Conservation (phyloP, 73 alveolate genomes). For the Tetrahymena borealis region DNA sequence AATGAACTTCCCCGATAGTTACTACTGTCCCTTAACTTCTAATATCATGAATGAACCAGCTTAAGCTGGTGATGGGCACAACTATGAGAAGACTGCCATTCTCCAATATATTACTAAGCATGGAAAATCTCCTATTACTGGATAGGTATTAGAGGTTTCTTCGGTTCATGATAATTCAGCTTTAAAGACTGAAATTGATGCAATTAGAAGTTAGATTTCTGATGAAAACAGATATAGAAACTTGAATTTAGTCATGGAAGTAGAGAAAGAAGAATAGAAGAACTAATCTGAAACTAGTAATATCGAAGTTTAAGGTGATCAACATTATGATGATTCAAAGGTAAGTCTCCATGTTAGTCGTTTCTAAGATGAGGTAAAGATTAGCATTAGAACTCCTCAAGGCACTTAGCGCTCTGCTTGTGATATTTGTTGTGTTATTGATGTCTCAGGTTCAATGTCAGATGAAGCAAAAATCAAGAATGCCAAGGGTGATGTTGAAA, state of each 20-base stretch:
- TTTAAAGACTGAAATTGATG: background rate
- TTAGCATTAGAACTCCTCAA: background rate
- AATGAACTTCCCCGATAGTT: background rate
- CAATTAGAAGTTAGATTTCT: background rate
- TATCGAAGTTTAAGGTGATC: too few relatives aligned
- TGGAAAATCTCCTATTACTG: background rate
- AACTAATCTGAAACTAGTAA: background rate
- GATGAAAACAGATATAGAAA: background rate
- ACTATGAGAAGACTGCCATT: background rate
- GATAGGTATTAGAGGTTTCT: background rate
- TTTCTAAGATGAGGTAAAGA: background rate
- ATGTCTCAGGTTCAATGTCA: slow-evolving; percentile 15
- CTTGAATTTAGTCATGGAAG: background rate
- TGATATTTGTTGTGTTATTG: background rate
- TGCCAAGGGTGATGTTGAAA: background rate
- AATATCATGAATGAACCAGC: background rate
- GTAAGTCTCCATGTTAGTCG: background rate
- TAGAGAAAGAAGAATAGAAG: background rate
- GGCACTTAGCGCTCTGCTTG: background rate
- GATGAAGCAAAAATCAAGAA: background rate
- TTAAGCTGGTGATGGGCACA: background rate
- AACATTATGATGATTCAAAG: background rate
- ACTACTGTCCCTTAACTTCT: background rate
- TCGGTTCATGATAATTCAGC: background rate
- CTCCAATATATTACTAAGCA: background rate